Evolutionary conservation across 768 basidiomycete genomes (phyloP).

Genomic region (Amanita phalloides): DNA sequence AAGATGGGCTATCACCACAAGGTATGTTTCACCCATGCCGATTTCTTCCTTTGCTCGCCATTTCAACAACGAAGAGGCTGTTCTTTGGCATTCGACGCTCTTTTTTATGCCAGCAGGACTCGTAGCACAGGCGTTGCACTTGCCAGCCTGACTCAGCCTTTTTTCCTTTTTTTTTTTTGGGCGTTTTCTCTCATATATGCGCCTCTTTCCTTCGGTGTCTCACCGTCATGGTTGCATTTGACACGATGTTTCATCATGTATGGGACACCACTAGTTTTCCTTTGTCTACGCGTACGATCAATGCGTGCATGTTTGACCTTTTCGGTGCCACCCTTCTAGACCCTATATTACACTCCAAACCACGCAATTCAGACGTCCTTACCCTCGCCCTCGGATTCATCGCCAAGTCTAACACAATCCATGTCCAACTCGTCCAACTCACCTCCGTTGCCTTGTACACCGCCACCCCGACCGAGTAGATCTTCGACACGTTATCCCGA

Average conservation of each 20-base stretch:
- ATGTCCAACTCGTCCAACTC: slow-evolving; percentile 30
- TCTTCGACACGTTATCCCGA: slow-evolving; percentile 42
- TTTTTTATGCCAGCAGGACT: neutral
- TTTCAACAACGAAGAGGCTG: neutral
- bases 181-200: neutral
- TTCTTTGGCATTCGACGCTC: neutral
- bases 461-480: slow-evolving; percentile 28
- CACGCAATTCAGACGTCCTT: slow-evolving; percentile 1
- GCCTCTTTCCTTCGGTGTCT: neutral
- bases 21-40: neutral
- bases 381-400: slow-evolving; percentile 24
- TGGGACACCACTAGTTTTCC: neutral
- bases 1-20: slow-evolving; percentile 4
- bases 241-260: neutral
- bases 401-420: slow-evolving; percentile 31
- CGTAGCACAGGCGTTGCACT: neutral
- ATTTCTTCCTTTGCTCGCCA: neutral
- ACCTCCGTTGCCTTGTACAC: slow-evolving; percentile 30
- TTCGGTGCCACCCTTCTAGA: neutral
- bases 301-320: neutral
- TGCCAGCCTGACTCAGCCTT: neutral
- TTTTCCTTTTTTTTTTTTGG: neutral
- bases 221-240: neutral
- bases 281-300: neutral
- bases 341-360: slow-evolving; percentile 1